Evolutionary conservation across 1,284 basidiomycete genomes (phyloP).

Genomic region (Ceratobasidium papillatum): DNA sequence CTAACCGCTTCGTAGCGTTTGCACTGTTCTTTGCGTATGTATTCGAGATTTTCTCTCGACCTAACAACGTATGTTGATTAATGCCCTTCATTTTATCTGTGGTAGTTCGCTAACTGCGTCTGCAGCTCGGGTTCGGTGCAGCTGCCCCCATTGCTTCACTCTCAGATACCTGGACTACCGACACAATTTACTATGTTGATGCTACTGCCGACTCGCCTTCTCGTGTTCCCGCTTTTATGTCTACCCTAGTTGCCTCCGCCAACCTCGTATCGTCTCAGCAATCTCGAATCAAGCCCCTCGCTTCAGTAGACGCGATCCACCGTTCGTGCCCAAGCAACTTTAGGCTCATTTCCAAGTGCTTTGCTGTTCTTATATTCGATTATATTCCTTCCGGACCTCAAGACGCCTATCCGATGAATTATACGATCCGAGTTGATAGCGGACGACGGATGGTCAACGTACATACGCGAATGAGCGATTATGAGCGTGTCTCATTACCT

Average conservation of each 20-base stretch:
- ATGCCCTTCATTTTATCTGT: constrained; percentile 38
- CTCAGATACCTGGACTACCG: constrained; percentile 60
- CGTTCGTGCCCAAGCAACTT: constrained; percentile 76
- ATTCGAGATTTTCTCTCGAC: constrained; percentile 63
- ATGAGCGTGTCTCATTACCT: constrained; percentile 73
- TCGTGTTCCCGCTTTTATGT: constrained; percentile 66
- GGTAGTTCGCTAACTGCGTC: background rate
- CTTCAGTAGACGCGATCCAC: constrained; percentile 60
- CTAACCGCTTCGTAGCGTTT: constrained; percentile 43
- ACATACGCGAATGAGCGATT: constrained; percentile 69
- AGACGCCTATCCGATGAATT: constrained; percentile 61
- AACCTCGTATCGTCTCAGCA: constrained; percentile 59
- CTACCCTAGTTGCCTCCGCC: constrained; percentile 57
- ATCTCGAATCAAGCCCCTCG: constrained; percentile 59
- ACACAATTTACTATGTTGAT: constrained; percentile 72
- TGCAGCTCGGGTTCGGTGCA: constrained; percentile 69
- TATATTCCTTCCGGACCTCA: constrained; percentile 58
- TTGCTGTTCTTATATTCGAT: constrained; percentile 71
- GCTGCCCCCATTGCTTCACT: constrained; percentile 63
- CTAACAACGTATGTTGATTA: constrained; percentile 60
- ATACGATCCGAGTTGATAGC: constrained; percentile 73
- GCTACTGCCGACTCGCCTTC: constrained; percentile 62
- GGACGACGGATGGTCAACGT: constrained; percentile 74
- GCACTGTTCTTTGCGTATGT: constrained; percentile 51
- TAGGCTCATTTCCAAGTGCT: constrained; percentile 73